Base-by-base conservation (phyloP, 2,329 filamentous ascomycete species). In the Cladosporium sp. region DNA sequence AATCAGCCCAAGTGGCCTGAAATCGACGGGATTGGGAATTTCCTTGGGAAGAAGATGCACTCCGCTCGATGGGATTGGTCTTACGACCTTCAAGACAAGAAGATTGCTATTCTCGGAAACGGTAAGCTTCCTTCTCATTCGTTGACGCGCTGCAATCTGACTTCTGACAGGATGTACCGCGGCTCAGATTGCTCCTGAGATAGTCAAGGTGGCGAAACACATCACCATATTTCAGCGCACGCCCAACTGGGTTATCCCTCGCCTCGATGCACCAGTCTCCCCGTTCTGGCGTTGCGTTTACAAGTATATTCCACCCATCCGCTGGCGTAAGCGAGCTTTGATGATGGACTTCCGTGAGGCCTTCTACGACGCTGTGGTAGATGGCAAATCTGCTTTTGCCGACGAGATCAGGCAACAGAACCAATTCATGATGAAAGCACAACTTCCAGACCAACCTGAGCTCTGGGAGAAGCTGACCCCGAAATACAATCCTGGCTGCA, bases 11-110 rank as follows among this genome's bases (percentile, higher is more conserved):
- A 67, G 6, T 74, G 71, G 55, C 77, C 77, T 0, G 60, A 70
- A 1, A 77, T 80, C 11, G 64, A 71, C 7, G 77, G 77, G 0
- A 49, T 78, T 8, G 64, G 73, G 0, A 63, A 67, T 5, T 80
- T 78, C 50, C 62, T 72, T 35, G 77, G 78, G 2, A 79, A 78
- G 62, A 66, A 72, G 49, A 79, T 77, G 69, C 79, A 82, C 53
- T 77, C 74, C 2, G 77, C 78, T 4, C 62, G 78, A n/a, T 82
- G 79, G 78, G 78, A 82, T 53, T 80, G 78, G 77, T 76, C 70
- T 38, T 79, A 79, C 54, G 70, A 75, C 43, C 57, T 79, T n/a
- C 62, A 66, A 25, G 76, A 69, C 7, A 82, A 82, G 66, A 73
- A 71, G 43, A 72, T 83, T 35, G 79, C 74, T 0, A 63, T 83